phyloP scores from a whole-genome alignment of 805 yeast genomes.

The Candida tibetensis region DNA sequence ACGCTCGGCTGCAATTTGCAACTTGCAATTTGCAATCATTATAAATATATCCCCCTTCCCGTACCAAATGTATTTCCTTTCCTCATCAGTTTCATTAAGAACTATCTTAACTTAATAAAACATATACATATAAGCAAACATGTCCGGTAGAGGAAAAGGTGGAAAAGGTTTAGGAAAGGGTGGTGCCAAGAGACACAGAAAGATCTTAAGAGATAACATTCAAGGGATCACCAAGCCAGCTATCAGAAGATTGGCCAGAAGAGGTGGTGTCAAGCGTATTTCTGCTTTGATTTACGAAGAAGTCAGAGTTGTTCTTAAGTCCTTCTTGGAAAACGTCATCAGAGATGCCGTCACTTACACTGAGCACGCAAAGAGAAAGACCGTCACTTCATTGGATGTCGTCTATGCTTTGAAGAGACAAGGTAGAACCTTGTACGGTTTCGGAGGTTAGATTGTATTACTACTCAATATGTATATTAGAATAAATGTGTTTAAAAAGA shows the following conservation, averaged over 20 bases:
- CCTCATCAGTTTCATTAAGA: conserved; percentile 2
- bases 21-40: neutral
- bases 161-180: conserved; percentile 99
- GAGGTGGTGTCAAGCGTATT: conserved; percentile 99
- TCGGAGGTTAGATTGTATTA: conserved; percentile 79
- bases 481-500: conserved; percentile 8
- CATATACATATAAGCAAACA: conserved; percentile 22
- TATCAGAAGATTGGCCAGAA: conserved; percentile 99
- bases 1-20: neutral
- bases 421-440: conserved; percentile 99
- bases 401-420: conserved; percentile 99
- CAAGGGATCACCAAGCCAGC: conserved; percentile 99
- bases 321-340: conserved; percentile 94
- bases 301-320: conserved; percentile 94
- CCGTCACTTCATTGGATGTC: conserved; percentile 97
- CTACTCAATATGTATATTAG: conserved; percentile 10
- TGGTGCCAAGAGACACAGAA: conserved; percentile 99
- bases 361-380: conserved; percentile 99
- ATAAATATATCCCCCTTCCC: conserved; percentile 6
- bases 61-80: neutral
- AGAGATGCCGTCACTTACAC: conserved; percentile 99
- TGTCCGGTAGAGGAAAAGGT: conserved; percentile 99
- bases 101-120: conserved; percentile 7
- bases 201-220: conserved; percentile 98
- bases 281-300: conserved; percentile 98